Base-by-base conservation (phyloP, 305 asterid species). In the Solanum chacoense region DNA sequence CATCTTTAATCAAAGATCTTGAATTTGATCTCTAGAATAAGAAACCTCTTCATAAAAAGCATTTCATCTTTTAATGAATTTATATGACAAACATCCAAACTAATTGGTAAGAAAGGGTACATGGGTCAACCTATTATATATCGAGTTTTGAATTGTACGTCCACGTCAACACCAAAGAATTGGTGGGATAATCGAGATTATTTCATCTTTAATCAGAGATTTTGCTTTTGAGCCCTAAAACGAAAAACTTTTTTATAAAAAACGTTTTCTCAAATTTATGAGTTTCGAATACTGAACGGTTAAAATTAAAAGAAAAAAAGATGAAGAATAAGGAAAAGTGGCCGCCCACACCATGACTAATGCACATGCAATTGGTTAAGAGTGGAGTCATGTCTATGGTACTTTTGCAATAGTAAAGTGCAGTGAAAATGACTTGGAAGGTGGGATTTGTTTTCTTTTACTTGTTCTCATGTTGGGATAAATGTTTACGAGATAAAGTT, bases 311-410 rank as follows among this genome's bases (percentile, higher is more conserved):
- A 79, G 11, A 20, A 11, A 79, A 65, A 24, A 79, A 76, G 50
- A 11, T 76, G 29, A 14, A n/a, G n/a, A 38, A 90, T 37, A 88
- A 93, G 88, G 89, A 83, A 89, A 92, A 90, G 92, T 91, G 92
- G 92, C 63, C 59, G 35, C 91, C 94, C 90, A 87, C 90, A 63
- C 88, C 86, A 72, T 86, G 88, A 91, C 88, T 88, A 90, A 90
- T 94, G 91, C 95, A 94, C 95, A 93, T 90, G 94, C 87, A 86
- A 89, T 90, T 89, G 91, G 89, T 85, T 87, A 75, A 75, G 45
- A 79, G 93, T 90, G 94, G 93, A 90, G 94, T 92, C 93, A 91
- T 91, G 86, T 91, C 94, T 85, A 67, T 31, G 74, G 40, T 37
- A 36, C 78, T 88, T 73, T 32, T 24, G 63, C 29, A 12, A 59